Conservation (phyloP, 352 stramenopile genomes). For the Globisporangium alternatum region DNA sequence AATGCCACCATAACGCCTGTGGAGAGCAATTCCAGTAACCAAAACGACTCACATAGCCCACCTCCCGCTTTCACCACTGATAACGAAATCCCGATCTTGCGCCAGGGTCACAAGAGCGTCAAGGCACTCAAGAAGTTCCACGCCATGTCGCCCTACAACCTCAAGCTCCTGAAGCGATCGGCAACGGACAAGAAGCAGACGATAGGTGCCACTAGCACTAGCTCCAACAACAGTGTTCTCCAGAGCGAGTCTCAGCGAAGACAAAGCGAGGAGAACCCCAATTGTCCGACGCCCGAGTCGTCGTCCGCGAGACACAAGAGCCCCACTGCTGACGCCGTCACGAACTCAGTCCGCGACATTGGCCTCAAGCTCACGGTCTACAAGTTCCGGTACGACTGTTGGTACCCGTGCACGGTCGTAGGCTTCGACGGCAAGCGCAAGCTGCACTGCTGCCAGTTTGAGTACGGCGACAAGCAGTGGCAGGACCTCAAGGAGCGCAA, state of each 20-base stretch:
- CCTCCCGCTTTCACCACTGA: neutral
- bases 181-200: conserved; percentile 17
- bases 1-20: neutral
- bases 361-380: conserved; percentile 62
- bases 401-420: conserved; percentile 77
- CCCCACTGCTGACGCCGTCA: conserved; percentile 19
- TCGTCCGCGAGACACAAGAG: neutral
- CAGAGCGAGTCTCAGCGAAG: conserved; percentile 3
- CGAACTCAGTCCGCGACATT: conserved; percentile 59
- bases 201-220: neutral
- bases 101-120: conserved; percentile 61
- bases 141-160: conserved; percentile 53
- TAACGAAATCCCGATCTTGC: conserved; percentile 38
- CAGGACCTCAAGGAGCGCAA: conserved; percentile 53
- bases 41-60: conserved; percentile 9
- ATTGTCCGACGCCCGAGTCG: neutral
- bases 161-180: conserved; percentile 20
- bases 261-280: conserved; percentile 1
- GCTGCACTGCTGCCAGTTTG: conserved; percentile 79
- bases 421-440: conserved; percentile 66
- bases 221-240: neutral
- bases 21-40: conserved; percentile 12
- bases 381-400: conserved; percentile 80
- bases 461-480: conserved; percentile 84
- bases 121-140: conserved; percentile 65